Evolutionary conservation across 768 basidiomycete species (phyloP).

Genomic region (Trametes cingulata): DNA sequence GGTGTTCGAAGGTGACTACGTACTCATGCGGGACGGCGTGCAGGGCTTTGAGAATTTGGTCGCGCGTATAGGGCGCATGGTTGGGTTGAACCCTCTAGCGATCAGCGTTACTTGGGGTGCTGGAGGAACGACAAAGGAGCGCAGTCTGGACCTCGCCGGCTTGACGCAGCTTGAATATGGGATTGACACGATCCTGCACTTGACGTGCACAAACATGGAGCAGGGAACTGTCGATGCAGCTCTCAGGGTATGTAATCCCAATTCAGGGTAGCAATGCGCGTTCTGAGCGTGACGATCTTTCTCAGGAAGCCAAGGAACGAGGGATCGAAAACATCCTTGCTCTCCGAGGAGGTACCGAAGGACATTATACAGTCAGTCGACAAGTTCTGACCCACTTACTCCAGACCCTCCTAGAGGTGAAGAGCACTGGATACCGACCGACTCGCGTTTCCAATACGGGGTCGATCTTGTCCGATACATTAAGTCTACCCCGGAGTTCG

Average conservation of each 20-base stretch:
- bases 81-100: constrained; percentile 75
- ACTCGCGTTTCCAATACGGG: constrained; percentile 81
- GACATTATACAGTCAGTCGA: not conserved
- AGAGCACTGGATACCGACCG: constrained; percentile 89
- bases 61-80: constrained; percentile 81
- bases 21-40: constrained; percentile 5
- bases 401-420: constrained; percentile 91
- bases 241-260: constrained; percentile 59
- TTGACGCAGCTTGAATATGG: constrained; percentile 72
- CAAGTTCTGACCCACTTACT: not conserved
- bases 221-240: constrained; percentile 83
- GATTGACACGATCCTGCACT: constrained; percentile 86
- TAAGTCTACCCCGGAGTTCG: constrained; percentile 70
- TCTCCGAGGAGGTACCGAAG: constrained; percentile 76
- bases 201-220: constrained; percentile 98
- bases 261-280: not conserved
- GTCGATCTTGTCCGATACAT: constrained; percentile 93
- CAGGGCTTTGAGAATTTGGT: constrained; percentile 92
- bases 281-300: not conserved
- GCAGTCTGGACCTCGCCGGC: constrained; percentile 83
- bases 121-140: constrained; percentile 87
- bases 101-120: constrained; percentile 98
- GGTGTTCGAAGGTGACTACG: constrained; percentile 3
- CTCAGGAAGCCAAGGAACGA: constrained; percentile 71
- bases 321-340: constrained; percentile 92